Evolutionary conservation across 2,329 filamentous ascomycete species (phyloP).

Genomic region (Calonectria pauciramosa): DNA sequence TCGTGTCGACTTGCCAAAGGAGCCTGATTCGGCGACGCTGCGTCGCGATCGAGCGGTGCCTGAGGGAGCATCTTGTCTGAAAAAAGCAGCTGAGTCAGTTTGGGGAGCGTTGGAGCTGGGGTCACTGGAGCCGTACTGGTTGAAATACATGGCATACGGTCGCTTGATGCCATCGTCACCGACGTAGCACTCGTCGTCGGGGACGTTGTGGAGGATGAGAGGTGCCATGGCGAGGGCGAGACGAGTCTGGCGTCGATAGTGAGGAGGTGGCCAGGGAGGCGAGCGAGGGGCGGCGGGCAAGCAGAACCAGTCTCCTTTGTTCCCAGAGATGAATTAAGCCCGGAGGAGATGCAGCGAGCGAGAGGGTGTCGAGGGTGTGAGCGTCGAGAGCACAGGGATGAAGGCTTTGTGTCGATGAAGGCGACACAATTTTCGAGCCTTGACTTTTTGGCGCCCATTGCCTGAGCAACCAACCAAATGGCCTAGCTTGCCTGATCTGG

Average conservation of each 20-base stretch:
- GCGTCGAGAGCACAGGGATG: constrained; percentile 12
- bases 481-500: not conserved
- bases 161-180: constrained; percentile 75
- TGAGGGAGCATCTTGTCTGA: constrained; percentile 67
- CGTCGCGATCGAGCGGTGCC: constrained; percentile 64
- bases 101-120: not conserved
- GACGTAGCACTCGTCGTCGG: constrained; percentile 76
- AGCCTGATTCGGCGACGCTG: constrained; percentile 71
- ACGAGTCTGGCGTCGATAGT: constrained; percentile 4
- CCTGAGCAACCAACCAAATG: constrained; percentile 25
- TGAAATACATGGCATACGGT: constrained; percentile 76
- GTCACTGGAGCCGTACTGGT: constrained; percentile 62
- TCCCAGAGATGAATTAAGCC: constrained; percentile 3
- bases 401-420: constrained; percentile 7
- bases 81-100: constrained; percentile 22
- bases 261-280: constrained; percentile 7
- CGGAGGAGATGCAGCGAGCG: not conserved
- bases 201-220: constrained; percentile 77
- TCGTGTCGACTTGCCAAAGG: constrained; percentile 76
- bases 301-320: not conserved
- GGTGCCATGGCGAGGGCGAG: constrained; percentile 65
- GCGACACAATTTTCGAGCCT: constrained; percentile 18
- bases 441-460: constrained; percentile 22
- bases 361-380: not conserved
- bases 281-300: not conserved